A percentile compares a stretch with the other conserved stretches of the same genome.
phyloP scores from a whole-genome alignment of 441 rosid species.

The Manihot esculenta region DNA sequence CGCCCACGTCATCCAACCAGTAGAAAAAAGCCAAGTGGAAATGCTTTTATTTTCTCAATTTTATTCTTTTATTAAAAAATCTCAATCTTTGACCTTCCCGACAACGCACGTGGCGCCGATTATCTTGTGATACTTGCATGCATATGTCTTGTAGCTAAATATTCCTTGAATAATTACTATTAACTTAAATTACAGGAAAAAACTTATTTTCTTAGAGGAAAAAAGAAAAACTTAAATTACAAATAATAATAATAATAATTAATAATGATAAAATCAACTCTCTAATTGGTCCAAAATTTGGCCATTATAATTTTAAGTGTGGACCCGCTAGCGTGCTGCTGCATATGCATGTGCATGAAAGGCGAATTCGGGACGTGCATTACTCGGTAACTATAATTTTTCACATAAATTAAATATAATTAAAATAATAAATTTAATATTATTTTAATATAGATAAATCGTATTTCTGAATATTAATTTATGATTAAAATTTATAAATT shows the following conservation, averaged over 20 bases:
- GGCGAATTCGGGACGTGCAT: background rate
- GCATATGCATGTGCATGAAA: background rate
- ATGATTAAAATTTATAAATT: too few relatives aligned
- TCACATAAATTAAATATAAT: too few relatives aligned
- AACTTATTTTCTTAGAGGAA: too few relatives aligned
- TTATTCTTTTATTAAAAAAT: background rate
- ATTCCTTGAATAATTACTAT: too few relatives aligned
- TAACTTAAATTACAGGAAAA: background rate
- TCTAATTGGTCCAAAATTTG: background rate
- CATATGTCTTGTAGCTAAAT: too few relatives aligned
- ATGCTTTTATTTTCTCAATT: background rate
- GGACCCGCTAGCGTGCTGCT: constrained; percentile 4
- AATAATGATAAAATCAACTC: too few relatives aligned
- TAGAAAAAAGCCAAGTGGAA: constrained; percentile 15
- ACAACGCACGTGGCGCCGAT: constrained; percentile 40
- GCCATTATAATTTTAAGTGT: background rate
- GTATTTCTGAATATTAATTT: too few relatives aligned
- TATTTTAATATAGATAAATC: too few relatives aligned
- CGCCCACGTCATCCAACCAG: constrained; percentile 27
- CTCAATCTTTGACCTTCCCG: constrained; percentile 26
- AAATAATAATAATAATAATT: too few relatives aligned
- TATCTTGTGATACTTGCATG: constrained; percentile 23
- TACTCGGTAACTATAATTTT: too few relatives aligned
- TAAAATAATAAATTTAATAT: too few relatives aligned
- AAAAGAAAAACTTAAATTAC: too few relatives aligned